phyloP scores from a whole-genome alignment of 805 yeast species.

The Pichia thaimueangensis region DNA sequence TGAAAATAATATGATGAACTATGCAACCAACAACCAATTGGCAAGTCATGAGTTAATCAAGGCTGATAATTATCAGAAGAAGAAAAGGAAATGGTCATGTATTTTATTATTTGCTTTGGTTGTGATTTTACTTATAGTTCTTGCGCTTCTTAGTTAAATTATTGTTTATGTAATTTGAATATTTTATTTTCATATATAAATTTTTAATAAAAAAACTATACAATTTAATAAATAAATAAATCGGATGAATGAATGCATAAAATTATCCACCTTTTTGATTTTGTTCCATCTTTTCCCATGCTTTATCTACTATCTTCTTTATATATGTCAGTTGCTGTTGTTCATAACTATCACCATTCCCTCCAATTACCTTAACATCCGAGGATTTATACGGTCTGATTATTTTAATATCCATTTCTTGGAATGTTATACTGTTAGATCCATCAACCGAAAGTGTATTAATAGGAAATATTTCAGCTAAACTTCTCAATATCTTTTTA shows the following conservation, averaged over 20 bases:
- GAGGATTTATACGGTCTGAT: slow-evolving; percentile 35
- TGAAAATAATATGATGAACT: slow-evolving; percentile 66
- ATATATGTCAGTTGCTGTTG: slow-evolving; percentile 31
- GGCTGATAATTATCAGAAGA: slow-evolving; percentile 71
- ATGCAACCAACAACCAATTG: slow-evolving; percentile 57
- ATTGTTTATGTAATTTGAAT: too few relatives aligned
- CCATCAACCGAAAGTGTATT: slow-evolving; percentile 31
- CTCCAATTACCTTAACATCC: slow-evolving; percentile 23
- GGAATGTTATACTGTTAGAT: slow-evolving; percentile 32
- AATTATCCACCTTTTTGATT: slow-evolving; percentile 48
- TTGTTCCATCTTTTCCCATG: slow-evolving; percentile 38
- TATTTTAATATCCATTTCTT: slow-evolving; percentile 32
- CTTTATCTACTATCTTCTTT: slow-evolving; percentile 43
- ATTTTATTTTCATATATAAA: background rate
- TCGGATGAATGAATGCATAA: background rate
- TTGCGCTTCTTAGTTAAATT: slow-evolving; percentile 47
- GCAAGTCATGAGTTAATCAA: slow-evolving; percentile 65
- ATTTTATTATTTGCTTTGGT: slow-evolving; percentile 52
- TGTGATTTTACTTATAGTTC: slow-evolving; percentile 51
- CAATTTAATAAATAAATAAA: too few relatives aligned
- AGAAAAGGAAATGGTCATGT: slow-evolving; percentile 69
- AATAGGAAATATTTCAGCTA: slow-evolving; percentile 25
- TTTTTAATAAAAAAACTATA: too few relatives aligned
- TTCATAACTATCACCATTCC: slow-evolving; percentile 16
- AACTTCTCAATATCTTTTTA: slow-evolving; percentile 20